Evolutionary conservation across 116 monocot species (phyloP).

Genomic region (Trichopus zeylanicus): DNA sequence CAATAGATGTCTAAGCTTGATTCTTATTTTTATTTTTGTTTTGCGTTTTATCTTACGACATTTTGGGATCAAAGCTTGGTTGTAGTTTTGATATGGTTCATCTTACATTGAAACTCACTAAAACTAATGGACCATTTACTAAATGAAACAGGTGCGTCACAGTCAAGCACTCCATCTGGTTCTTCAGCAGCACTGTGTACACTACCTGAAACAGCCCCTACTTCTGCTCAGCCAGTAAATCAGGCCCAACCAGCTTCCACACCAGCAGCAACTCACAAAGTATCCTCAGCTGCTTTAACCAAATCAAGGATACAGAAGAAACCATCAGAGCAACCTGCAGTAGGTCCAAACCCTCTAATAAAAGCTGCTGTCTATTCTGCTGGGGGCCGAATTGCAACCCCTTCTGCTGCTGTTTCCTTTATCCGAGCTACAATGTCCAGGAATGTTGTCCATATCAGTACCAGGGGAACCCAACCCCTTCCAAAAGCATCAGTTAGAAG

Average conservation of each 20-base stretch:
- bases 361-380: constrained; percentile 73
- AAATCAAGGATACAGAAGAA: constrained; percentile 24
- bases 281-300: constrained; percentile 11
- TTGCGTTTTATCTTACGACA: too few species aligned
- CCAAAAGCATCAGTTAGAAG: constrained; percentile 7
- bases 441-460: constrained; percentile 58
- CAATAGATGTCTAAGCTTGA: too few species aligned
- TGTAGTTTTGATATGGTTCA: background rate
- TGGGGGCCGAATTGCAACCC: constrained; percentile 59
- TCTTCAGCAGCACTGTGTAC: constrained; percentile 8
- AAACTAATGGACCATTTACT: background rate
- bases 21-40: too few species aligned
- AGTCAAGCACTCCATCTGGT: constrained; percentile 9
- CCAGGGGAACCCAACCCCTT: constrained; percentile 19
- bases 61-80: background rate
- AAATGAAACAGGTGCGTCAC: constrained; percentile 30
- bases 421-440: constrained; percentile 67
- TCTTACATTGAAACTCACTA: background rate
- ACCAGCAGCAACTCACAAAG: constrained; percentile 19
- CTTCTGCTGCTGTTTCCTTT: constrained; percentile 40
- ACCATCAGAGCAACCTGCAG: constrained; percentile 7
- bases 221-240: constrained; percentile 17
- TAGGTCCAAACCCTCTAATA: constrained; percentile 26
- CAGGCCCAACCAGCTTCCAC: constrained; percentile 14
- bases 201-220: constrained; percentile 14